Evolutionary conservation across 2,329 filamentous ascomycete species (phyloP), one percentile per base, ranked within the genome.

Genomic region (Arachnopeziza araneosa): DNA sequence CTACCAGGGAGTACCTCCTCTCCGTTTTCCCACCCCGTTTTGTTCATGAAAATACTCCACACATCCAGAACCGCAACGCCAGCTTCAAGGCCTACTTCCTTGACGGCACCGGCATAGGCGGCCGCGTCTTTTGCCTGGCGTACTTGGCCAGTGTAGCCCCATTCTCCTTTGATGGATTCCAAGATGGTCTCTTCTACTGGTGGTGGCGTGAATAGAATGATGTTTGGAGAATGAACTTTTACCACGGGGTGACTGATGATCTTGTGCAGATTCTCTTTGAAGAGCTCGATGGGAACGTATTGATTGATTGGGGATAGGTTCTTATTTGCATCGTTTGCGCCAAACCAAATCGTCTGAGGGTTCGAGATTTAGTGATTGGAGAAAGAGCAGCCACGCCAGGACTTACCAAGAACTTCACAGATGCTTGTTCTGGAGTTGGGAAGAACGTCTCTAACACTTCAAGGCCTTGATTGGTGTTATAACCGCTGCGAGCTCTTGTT

Each of bases 241-340:
- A 96, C 80, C 58, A 78, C 76, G 5, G 88, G 84, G 72, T 96
- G 90, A 3, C 79, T 84, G 68, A 95, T 77, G 65, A 97, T 90
- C 36, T 78, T 78, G 63, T 74, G 79, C 50, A 96, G 75, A 70
- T 96, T 95, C 55, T 80, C 75, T 71, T 83, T 85, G 77, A 91
- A 98, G 61, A 84, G 76, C 0, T 85, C 81, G 21, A 96, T 74
- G 0, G 90, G 84, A 6, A 97, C 83, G 71, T 91, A 85, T 74
- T 97, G 93, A 1, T 79, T 78, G 17, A 44, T 44, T 2, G 81
- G 78, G 49, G 83, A 76, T 1, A 84, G 81, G 6, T 66, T 62
- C 1, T 93, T 74, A 56, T 86, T 86, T 2, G 92, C 88, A 73
- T 98, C 93, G 71, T 98, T 98, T 68, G 93, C 91, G 17, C 93